phyloP scores from a whole-genome alignment of 805 yeast species.

The Candida endomychidarum region DNA sequence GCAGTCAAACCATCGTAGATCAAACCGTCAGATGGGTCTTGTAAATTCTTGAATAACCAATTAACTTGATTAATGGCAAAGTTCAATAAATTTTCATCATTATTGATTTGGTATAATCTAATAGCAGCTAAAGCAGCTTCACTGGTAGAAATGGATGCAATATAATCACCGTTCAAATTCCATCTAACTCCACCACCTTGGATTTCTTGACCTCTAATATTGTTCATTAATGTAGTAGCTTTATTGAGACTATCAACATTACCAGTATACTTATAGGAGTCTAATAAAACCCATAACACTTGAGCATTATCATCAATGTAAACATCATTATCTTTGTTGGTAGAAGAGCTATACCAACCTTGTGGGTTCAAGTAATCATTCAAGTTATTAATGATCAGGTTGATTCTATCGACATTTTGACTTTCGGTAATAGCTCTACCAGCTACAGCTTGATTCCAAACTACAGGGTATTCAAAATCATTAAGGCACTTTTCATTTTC shows the following conservation, averaged over 20 bases:
- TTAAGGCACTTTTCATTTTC: constrained; percentile 18
- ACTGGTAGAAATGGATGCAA: constrained; percentile 29
- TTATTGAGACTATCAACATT: constrained; percentile 18
- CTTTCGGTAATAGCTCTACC: constrained; percentile 21
- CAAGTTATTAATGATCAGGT: constrained; percentile 15
- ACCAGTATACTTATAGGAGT: constrained; percentile 21
- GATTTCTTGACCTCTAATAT: constrained; percentile 27
- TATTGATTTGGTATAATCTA: constrained; percentile 18
- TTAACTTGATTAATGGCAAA: constrained; percentile 21
- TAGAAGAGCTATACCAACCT: constrained; percentile 25
- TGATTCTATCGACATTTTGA: constrained; percentile 15
- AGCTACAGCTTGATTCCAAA: constrained; percentile 30
- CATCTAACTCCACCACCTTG: constrained; percentile 26
- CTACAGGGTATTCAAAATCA: constrained; percentile 17
- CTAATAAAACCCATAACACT: constrained; percentile 26
- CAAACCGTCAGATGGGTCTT: constrained; percentile 23
- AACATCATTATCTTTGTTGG: constrained; percentile 23
- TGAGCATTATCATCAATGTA: constrained; percentile 33
- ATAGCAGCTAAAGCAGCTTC: constrained; percentile 31
- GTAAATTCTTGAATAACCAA: constrained; percentile 12
- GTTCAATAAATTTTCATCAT: constrained; percentile 15
- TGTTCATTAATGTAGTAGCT: constrained; percentile 6
- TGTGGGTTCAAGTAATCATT: constrained; percentile 19
- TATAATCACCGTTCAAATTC: constrained; percentile 21
- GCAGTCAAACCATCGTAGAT: constrained; percentile 24